Evolutionary conservation across 768 basidiomycete species (phyloP), one percentile per base, ranked within the genome.

Genomic region (Suillus sp.): DNA sequence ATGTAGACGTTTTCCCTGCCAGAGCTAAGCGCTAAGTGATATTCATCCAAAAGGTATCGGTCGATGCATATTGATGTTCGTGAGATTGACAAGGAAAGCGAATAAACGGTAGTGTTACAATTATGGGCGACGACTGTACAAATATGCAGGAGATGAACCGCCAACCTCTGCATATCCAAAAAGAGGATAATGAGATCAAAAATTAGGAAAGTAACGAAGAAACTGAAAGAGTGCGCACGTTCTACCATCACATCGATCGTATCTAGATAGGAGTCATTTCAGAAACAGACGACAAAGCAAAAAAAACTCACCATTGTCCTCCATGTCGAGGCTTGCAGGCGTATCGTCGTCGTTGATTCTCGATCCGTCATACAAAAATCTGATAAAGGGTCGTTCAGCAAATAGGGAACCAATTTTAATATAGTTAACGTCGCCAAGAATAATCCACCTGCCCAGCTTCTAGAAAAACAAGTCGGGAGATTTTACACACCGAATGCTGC

Each of bases 171-270:
- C 50, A 48, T 37, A 62, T 25, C 55, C 34, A 34, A 37, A 56
- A 38, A 37, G 54, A 30, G 30, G 48, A 53, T 18, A 51, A 37
- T 57, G 59, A 61, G 62, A 42, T 50, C 40, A 48, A 30, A 51
- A 34, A 14, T 18, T 27, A 47, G 65, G 59, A 60, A 62, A 60
- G 69, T n/a, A 59, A 34, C 58, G 45, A 62, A 57, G 25, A 35
- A 63, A 43, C 38, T 63, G 65, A 50, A 63, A 56, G 35, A 53
- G 14, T n/a, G 84, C 88, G 67, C 80, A 96, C 94, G 95, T 80
- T 96, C 94, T 64, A 96, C 91, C 90, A 95, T 93, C 66, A 96
- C 95, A 83, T 98, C 95, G 77, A 98, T 95, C 8, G 93, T 88
- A 74, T 98, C 95, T 88, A 27, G 58, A 62, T 35, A 63, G 53